Evolutionary conservation across 1,284 basidiomycete genomes (phyloP), one percentile per base, ranked within the genome.

Genomic region (Sporisorium graminicola): DNA sequence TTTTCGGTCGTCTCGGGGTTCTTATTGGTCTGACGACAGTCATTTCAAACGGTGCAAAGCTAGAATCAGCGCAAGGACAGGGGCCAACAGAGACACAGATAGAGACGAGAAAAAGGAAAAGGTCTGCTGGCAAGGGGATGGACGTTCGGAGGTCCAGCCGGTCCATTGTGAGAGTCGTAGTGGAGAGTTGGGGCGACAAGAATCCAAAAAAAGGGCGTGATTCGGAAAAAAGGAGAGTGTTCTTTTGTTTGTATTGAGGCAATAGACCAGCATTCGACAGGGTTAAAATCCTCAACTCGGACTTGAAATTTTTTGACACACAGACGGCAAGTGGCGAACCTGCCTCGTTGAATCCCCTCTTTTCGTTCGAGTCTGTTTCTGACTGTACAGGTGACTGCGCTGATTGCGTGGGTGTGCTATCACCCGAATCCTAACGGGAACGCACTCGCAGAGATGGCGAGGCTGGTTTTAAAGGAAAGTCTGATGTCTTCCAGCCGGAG

Each of bases 81-180:
- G 7, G 20, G 24, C 24, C 35, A 35, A 13, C 29, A 31, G 10
- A 31, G 29, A 31, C 29, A 31, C 7, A 35, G 12, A 35, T 6
- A 6, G 35, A 35, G 35, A 13, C 35, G 35, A 37, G 35, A 14
- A 14, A 14, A 8, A 8, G n/a, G n/a, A n/a, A n/a, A n/a, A n/a
- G n/a, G n/a, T 35, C 35, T 47, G 24, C 24, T 47, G 44, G 44
- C 44, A 47, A 24, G n/a, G n/a, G n/a, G n/a, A n/a, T n/a, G n/a
- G n/a, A n/a, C n/a, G n/a, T n/a, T n/a, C n/a, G n/a, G n/a, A n/a
- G n/a, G n/a, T n/a, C n/a, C 44, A 24, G 10, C 22, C 29, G 44
- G 5, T 8, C 44, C 20, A 26, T 13, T 13, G 22, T 13, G 44
- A 24, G 13, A 22, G 26, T 46, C 12, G 22, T 46, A 3, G n/a